A percentile compares a stretch with the other conserved stretches of the same genome.
Conservation (phyloP, 2,329 filamentous ascomycete genomes). For the Fusarium coicis region DNA sequence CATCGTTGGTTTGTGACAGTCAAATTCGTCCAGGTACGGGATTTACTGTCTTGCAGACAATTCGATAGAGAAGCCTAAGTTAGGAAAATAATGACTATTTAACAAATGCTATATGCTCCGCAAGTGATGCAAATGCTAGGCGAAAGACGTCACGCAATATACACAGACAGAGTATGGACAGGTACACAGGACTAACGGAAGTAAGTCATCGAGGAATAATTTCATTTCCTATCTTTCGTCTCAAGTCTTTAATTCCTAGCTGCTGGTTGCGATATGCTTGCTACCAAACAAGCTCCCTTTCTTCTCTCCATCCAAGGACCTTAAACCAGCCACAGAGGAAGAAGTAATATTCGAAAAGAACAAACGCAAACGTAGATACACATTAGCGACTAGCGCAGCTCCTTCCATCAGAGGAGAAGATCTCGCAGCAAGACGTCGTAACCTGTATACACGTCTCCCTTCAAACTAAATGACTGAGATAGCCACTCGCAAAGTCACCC, state of each 20-base stretch:
- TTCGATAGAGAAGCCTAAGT: neutral
- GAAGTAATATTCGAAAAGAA: constrained; percentile 40
- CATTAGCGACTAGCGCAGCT: constrained; percentile 45
- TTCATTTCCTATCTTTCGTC: constrained; percentile 44
- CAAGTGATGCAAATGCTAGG: neutral
- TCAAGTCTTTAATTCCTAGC: constrained; percentile 38
- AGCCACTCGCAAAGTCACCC: constrained; percentile 22
- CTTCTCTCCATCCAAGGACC: constrained; percentile 39
- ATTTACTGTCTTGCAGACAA: neutral
- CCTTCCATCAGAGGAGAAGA: constrained; percentile 1
- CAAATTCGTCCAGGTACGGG: neutral
- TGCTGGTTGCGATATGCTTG: constrained; percentile 12
- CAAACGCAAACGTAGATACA: constrained; percentile 42
- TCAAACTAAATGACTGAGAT: constrained; percentile 13
- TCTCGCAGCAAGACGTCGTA: constrained; percentile 27
- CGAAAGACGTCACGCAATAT: neutral
- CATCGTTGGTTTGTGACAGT: neutral
- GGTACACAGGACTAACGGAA: neutral
- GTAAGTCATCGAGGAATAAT: constrained; percentile 30
- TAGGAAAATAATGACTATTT: neutral
- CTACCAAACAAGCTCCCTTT: constrained; percentile 21
- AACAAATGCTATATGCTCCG: neutral
- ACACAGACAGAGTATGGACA: neutral
- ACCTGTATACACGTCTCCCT: constrained; percentile 22
- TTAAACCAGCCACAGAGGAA: constrained; percentile 34